Evolutionary conservation across 768 basidiomycete species (phyloP), one percentile per base, ranked within the genome.

Genomic region (Amanita inopinata): DNA sequence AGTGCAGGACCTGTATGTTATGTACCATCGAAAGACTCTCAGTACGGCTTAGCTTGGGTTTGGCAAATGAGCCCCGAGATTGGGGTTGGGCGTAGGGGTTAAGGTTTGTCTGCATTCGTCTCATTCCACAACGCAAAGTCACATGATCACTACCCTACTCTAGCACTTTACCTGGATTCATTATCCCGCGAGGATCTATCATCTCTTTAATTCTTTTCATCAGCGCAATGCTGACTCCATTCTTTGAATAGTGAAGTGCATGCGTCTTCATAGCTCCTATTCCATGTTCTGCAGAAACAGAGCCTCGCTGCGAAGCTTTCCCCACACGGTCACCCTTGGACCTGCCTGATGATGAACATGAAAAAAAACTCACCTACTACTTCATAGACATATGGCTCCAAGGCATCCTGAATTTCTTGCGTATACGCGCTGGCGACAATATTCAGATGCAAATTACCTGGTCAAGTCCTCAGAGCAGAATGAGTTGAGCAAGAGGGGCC

Each of bases 331-430:
- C n/a, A n/a, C n/a, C n/a, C n/a, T n/a, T n/a, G n/a, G n/a, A n/a
- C n/a, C n/a, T n/a, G n/a, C n/a, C n/a, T n/a, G n/a, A n/a, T n/a
- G n/a, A n/a, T n/a, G n/a, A n/a, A n/a, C n/a, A n/a, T n/a, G n/a
- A n/a, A n/a, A n/a, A n/a, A n/a, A n/a, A n/a, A 73, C 81, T 53
- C 53, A 81, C 88, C 71, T 47, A 91, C 85, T 35, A 92, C 71
- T 62, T 98, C 90, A 55, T 91, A 99, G 31, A 99, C 71, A 59
- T 89, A 97, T 8, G 96, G 96, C 59, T 99, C 96, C 9, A 99
- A 70, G 15, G 88, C 84, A 27, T 73, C 74, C 58, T 91, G 80
- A 22, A 97, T 77, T 57, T 94, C 88, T 6, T 78, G 71, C 0
- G 83, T 76, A 58, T 90, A 99, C 15, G 77, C 68, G 28, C 80